Evolutionary conservation across 371 early-diverging fungal species (phyloP).

Genomic region (Rhizopus arrhizus): DNA sequence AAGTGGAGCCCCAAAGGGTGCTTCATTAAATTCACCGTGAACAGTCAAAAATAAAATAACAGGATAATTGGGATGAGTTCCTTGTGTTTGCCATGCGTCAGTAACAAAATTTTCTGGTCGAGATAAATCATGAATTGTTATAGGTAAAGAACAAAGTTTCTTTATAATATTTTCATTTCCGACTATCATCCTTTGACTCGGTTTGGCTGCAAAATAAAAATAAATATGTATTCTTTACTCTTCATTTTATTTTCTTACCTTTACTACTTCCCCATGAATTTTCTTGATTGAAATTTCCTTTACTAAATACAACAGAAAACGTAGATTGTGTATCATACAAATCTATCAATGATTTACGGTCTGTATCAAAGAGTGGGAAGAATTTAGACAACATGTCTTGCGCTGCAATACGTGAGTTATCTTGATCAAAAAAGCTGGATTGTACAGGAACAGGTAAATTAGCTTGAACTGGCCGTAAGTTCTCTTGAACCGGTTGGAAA

Average conservation of each 20-base stretch:
- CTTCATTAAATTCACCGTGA: slow-evolving; percentile 60
- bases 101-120: slow-evolving; percentile 47
- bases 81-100: slow-evolving; percentile 60
- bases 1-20: slow-evolving; percentile 30
- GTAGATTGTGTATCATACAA: slow-evolving; percentile 40
- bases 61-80: slow-evolving; percentile 27
- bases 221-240: neutral
- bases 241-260: slow-evolving; percentile 23
- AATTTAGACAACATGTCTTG: slow-evolving; percentile 45
- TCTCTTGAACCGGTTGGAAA: slow-evolving; percentile 18
- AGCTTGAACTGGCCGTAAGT: slow-evolving; percentile 14
- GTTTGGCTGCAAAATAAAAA: slow-evolving; percentile 1
- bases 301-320: slow-evolving; percentile 37
- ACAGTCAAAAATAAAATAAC: slow-evolving; percentile 51
- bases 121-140: slow-evolving; percentile 50
- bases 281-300: slow-evolving; percentile 28
- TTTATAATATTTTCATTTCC: slow-evolving; percentile 39
- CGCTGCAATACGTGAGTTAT: slow-evolving; percentile 36
- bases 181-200: slow-evolving; percentile 16
- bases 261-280: slow-evolving; percentile 40
- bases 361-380: slow-evolving; percentile 46
- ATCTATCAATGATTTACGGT: slow-evolving; percentile 38
- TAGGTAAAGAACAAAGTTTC: slow-evolving; percentile 48
- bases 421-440: slow-evolving; percentile 40
- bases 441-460: slow-evolving; percentile 22